phyloP scores from a whole-genome alignment of 306 rosid species.

The Chamaecrista fasciculata region DNA sequence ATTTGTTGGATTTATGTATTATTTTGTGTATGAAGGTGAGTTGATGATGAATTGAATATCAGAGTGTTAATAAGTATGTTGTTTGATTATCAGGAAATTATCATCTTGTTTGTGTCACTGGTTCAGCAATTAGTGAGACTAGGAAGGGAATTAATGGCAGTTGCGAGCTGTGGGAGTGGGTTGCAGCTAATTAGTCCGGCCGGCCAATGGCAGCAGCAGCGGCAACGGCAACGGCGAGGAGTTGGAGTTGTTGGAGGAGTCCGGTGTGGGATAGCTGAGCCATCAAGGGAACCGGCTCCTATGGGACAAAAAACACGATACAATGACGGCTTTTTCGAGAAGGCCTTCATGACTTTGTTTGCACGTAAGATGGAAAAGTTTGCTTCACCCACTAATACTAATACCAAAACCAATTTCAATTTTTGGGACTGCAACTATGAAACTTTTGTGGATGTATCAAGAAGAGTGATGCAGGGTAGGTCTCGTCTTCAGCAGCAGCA shows the following conservation, averaged over 20 bases:
- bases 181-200: slow-evolving; percentile 10
- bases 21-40: no score
- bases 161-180: slow-evolving; percentile 39
- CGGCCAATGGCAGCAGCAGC: neutral
- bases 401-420: slow-evolving; percentile 21
- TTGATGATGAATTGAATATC: no score
- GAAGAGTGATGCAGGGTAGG: slow-evolving; percentile 84
- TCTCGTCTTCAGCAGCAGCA: slow-evolving; percentile 75
- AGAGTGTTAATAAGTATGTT: no score
- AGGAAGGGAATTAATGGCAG: slow-evolving; percentile 32
- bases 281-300: slow-evolving; percentile 84
- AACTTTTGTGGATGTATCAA: slow-evolving; percentile 77
- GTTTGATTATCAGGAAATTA: no score
- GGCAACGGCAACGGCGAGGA: neutral
- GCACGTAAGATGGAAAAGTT: slow-evolving; percentile 75
- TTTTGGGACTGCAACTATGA: slow-evolving; percentile 65
- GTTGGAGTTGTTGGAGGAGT: neutral
- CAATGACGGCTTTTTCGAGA: slow-evolving; percentile 74
- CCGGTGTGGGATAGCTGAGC: slow-evolving; percentile 76
- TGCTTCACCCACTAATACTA: slow-evolving; percentile 23
- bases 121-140: neutral
- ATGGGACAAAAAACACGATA: slow-evolving; percentile 71
- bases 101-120: no score
- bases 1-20: no score
- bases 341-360: slow-evolving; percentile 72